These are phyloP conservation scores for Tolypocladium sp. DNA, from an alignment of 2,329 filamentous ascomycete species.

Conservation along the genomic window DNA sequence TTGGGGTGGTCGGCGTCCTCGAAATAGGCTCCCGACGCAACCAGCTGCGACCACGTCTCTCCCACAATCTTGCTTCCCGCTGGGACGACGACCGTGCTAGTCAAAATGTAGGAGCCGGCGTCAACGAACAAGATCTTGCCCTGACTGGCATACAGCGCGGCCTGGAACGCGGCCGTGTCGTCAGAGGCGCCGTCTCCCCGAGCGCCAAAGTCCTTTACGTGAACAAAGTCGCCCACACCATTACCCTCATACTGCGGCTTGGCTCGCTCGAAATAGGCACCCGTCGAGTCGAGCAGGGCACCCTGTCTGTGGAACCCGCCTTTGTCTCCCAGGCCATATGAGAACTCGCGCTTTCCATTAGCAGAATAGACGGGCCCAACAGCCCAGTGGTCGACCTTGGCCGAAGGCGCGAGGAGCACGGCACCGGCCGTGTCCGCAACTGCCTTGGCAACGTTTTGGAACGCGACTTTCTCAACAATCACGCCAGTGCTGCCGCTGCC, in stretches of 20 bases:
- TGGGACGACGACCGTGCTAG: conserved; percentile 22
- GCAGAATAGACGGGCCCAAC: not conserved
- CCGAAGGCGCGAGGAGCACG: not conserved
- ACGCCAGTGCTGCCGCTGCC: not conserved
- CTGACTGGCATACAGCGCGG: conserved; percentile 25
- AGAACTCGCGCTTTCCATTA: no score
- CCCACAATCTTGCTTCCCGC: conserved; percentile 24
- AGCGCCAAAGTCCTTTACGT: conserved; percentile 18
- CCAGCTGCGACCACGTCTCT: conserved; percentile 21
- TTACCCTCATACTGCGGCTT: conserved; percentile 43
- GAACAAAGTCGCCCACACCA: conserved; percentile 5
- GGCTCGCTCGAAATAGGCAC: conserved; percentile 33
- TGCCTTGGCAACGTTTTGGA: not conserved
- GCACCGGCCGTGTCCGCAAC: not conserved
- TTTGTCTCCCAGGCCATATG: no score
- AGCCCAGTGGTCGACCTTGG: not conserved
- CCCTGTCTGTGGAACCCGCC: no score
- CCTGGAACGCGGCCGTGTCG: conserved; percentile 42
- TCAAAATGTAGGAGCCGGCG: conserved; percentile 30
- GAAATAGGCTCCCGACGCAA: conserved; percentile 11
- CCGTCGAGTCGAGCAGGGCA: not conserved
- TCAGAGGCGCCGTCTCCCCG: conserved; percentile 44
- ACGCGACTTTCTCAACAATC: not conserved
- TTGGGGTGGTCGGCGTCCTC: conserved; percentile 30
- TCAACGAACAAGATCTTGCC: conserved; percentile 28